These are phyloP conservation scores for Pyrus hybrid DNA, from an alignment of 331 rosid genomes.

Conservation along the genomic window DNA sequence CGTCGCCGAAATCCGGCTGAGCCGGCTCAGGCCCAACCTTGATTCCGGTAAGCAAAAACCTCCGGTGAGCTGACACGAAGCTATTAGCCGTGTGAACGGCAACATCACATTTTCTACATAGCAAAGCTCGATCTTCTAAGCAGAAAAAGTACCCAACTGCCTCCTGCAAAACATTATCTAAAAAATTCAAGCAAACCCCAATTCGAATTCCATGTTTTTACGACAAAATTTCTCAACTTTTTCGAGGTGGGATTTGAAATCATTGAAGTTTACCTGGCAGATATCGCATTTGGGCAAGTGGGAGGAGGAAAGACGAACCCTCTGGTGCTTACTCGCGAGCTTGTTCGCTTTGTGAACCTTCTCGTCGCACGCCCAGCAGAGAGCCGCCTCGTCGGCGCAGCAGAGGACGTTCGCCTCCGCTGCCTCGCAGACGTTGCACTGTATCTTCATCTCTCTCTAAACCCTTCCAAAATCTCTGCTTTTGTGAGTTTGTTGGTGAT, in stretches of 20 bases:
- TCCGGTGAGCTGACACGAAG: slow-evolving; percentile 57
- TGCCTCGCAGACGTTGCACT: slow-evolving; percentile 89
- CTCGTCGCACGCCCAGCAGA: slow-evolving; percentile 90
- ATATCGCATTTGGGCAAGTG: slow-evolving; percentile 90
- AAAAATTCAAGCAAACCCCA: neutral
- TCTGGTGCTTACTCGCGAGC: slow-evolving; percentile 90
- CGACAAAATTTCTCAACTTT: neutral
- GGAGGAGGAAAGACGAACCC: slow-evolving; percentile 64
- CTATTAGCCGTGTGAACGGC: slow-evolving; percentile 68
- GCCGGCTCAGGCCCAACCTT: slow-evolving; percentile 63
- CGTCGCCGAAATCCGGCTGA: slow-evolving; percentile 22
- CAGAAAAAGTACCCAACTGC: slow-evolving; percentile 90
- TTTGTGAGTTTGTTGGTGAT: neutral
- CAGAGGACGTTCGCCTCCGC: slow-evolving; percentile 90
- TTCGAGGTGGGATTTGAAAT: neutral
- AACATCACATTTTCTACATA: slow-evolving; percentile 81
- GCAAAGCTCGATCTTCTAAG: slow-evolving; percentile 87
- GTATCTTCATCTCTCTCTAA: slow-evolving; percentile 68
- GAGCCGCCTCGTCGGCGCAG: slow-evolving; percentile 97
- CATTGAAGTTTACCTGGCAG: slow-evolving; percentile 53
- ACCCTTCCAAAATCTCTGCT: slow-evolving; percentile 6
- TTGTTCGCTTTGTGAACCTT: slow-evolving; percentile 94
- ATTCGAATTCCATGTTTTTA: neutral
- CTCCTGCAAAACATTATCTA: slow-evolving; percentile 42
- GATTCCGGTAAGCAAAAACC: slow-evolving; percentile 78